phyloP scores from a whole-genome alignment of 495 filamentous ascomycete species.

The Trichoderma orchidacearum region DNA sequence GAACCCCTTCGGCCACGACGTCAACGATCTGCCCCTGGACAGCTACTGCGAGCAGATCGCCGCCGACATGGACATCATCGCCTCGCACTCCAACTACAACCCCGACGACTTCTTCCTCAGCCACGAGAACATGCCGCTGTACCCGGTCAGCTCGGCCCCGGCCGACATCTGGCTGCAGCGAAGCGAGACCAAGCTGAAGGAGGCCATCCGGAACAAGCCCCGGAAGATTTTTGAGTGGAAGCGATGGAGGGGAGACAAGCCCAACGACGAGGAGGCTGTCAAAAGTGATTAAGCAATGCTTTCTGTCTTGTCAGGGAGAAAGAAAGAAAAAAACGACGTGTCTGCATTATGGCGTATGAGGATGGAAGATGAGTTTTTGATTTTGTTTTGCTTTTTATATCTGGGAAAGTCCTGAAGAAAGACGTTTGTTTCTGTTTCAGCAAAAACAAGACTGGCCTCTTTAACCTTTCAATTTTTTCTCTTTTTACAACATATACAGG shows the following conservation, averaged over 20 bases:
- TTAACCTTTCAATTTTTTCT: background rate
- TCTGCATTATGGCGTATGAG: background rate
- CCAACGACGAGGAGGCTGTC: background rate
- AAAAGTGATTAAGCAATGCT: background rate
- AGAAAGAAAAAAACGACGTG: background rate
- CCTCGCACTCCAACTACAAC: conserved; percentile 39
- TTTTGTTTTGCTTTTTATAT: background rate
- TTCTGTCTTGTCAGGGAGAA: background rate
- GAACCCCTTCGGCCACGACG: conserved; percentile 78
- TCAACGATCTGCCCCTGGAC: conserved; percentile 76
- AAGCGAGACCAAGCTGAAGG: conserved; percentile 31
- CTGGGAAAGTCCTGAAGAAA: background rate
- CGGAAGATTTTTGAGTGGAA: conserved; percentile 16
- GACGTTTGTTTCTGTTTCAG: background rate
- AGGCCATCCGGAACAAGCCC: conserved; percentile 23
- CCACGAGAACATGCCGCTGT: conserved; percentile 50
- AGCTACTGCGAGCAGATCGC: conserved; percentile 60
- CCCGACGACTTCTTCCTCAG: conserved; percentile 43
- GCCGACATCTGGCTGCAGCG: conserved; percentile 48
- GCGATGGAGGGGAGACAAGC: background rate
- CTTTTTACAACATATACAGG: background rate
- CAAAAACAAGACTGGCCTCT: background rate
- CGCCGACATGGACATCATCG: conserved; percentile 61
- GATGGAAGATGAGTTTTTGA: background rate
- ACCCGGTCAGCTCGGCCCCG: conserved; percentile 46